Base-by-base conservation (phyloP, 495 filamentous ascomycete genomes). In the Pyronema domesticum region DNA sequence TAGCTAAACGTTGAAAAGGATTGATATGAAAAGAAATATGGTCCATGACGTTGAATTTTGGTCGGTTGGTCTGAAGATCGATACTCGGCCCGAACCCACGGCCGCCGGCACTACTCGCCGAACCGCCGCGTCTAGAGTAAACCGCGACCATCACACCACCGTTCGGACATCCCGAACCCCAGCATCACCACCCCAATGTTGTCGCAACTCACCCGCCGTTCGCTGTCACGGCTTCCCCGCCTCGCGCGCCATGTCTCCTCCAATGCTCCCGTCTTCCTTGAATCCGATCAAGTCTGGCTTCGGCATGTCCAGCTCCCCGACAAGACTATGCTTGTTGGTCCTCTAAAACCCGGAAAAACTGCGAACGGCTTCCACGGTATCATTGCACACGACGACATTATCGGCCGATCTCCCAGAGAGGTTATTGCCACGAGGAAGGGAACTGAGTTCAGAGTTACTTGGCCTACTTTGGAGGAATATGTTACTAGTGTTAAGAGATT, bases 381-480 rank as follows among this genome's bases (percentile, higher is more conserved):
- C 33, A 62, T 88, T 42, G 34, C 61, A 0, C 81, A 85, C 59
- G 66, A 74, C 51, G 68, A 74, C 46, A 79, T 88, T 57, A 79
- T 89, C 63, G 82, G 81, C 42, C 75, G 72, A 48, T 58, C 61
- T n/a, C 60, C 73, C 1, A 70, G 81, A 51, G 76, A 81, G 49
- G 56, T 73, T 35, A 69, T 85, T 5, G 64, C 69, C 37, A 70
- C 75, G 14, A 71, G 65, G 39, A 77, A 76, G 61, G 73, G 73
- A 9, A 60, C 60, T 0, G 67, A 72, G 15, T 76, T 74, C 54
- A 72, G 79, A 56, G 64, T 83, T 34, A 73, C 73, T 33, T 72
- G 74, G 37, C 82, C 84, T 7, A 81, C 79, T 0, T 65, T 88
- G 13, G 80, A 78, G 43, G 81, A 87, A 67, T 87, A 86, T 62